Conservation (phyloP, 2,329 filamentous ascomycete species). For the Pezicula radicicola region DNA sequence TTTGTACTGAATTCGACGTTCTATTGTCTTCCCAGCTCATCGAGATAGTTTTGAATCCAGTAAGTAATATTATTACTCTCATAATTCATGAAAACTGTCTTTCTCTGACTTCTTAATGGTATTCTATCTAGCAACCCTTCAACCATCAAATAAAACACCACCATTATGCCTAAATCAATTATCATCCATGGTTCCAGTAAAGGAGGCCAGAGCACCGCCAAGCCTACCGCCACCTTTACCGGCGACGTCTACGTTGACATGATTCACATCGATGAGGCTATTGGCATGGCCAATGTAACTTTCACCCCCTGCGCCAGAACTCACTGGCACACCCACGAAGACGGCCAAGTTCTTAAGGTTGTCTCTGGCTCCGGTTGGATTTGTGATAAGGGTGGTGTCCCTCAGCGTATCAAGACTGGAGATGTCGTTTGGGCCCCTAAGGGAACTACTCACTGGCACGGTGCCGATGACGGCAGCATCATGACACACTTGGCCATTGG, state of each 20-base stretch:
- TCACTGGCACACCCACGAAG: conserved; percentile 41
- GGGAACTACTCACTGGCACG: conserved; percentile 43
- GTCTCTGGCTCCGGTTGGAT: conserved; percentile 37
- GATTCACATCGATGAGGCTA: conserved; percentile 20
- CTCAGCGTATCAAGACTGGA: conserved; percentile 33
- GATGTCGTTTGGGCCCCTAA: conserved; percentile 38
- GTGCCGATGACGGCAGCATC: conserved; percentile 34
- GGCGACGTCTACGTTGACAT: conserved; percentile 31
- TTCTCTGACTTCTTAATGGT: no score
- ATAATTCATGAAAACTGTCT: no score
- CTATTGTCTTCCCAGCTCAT: no score
- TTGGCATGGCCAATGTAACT: conserved; percentile 34
- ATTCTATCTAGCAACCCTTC: no score
- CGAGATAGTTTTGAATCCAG: no score
- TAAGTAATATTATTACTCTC: no score
- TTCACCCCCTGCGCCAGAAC: conserved; percentile 41
- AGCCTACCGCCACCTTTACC: conserved; percentile 19
- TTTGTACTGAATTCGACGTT: no score
- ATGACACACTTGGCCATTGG: conserved; percentile 38
- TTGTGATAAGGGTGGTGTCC: conserved; percentile 36
- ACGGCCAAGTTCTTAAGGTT: conserved; percentile 40
- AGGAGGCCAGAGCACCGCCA: background rate
- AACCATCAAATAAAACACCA: no score
- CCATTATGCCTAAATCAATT: no score
- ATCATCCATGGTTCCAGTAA: background rate